A percentile compares a stretch with the other conserved stretches of the same genome.
These are phyloP conservation scores for Aegilops tauschii DNA, from an alignment of 176 grass and related monocot genomes.

Conservation along the genomic window DNA sequence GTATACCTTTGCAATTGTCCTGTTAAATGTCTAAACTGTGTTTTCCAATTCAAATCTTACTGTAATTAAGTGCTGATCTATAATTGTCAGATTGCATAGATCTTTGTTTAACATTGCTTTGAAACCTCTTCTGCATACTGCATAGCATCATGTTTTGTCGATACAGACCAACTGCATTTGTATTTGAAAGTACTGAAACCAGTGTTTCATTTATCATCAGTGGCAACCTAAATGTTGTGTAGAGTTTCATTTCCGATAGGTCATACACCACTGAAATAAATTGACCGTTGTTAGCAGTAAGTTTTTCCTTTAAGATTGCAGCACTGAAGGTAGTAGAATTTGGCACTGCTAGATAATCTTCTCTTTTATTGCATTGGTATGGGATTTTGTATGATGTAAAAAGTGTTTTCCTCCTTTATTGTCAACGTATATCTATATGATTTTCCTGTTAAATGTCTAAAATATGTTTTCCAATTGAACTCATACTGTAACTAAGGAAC, in stretches of 20 bases:
- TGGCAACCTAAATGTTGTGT: background rate
- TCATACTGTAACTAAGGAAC: background rate
- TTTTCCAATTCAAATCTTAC: background rate
- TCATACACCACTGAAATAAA: background rate
- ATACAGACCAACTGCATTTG: background rate
- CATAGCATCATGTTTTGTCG: background rate
- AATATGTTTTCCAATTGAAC: background rate
- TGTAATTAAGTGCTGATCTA: background rate
- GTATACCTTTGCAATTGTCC: background rate
- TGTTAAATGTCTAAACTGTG: background rate
- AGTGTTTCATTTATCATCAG: background rate
- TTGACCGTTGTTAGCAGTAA: background rate
- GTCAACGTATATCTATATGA: background rate
- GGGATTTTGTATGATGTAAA: background rate
- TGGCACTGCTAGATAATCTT: background rate
- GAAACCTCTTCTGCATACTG: background rate
- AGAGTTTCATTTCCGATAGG: background rate
- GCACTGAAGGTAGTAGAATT: background rate
- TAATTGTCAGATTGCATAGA: background rate
- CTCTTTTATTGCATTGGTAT: background rate
- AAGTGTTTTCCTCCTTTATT: background rate
- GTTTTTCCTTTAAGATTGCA: background rate
- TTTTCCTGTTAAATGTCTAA: background rate
- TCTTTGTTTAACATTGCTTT: background rate
- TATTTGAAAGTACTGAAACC: background rate